Percentiles rank a stretch among this genome's conserved stretches.
Conservation (phyloP, 257 asterid genomes). For the Plantago ovata region DNA sequence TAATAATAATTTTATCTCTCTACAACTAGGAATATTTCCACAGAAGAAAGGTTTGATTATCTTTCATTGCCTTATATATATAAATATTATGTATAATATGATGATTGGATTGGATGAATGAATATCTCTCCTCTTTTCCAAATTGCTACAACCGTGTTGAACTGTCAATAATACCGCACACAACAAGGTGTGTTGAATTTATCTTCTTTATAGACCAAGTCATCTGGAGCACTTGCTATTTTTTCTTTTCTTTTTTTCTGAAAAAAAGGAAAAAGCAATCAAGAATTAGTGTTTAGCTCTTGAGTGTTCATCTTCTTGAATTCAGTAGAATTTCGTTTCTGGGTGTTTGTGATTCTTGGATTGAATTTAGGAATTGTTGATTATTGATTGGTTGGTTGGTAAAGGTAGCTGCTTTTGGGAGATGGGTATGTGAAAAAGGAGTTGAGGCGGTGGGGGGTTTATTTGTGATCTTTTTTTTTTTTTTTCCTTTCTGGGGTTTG, state of each 20-base stretch:
- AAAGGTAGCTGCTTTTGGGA: constrained; percentile 13
- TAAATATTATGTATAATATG: no score
- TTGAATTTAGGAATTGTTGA: constrained; percentile 23
- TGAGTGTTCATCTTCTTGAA: no score
- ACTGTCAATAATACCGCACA: constrained; percentile 51
- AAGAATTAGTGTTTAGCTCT: no score
- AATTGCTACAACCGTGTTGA: constrained; percentile 52
- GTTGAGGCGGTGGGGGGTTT: constrained; percentile 15
- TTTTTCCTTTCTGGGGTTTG: no score
- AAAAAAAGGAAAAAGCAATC: no score
- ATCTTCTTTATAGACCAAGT: constrained; percentile 31
- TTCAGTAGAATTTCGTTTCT: no score
- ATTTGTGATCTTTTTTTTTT: constrained; percentile 27
- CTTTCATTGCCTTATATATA: constrained; percentile 6
- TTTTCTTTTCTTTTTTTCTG: neutral
- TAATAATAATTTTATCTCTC: neutral
- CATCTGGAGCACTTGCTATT: no score
- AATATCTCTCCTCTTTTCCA: constrained; percentile 1
- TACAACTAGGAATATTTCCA: no score
- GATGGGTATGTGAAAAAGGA: constrained; percentile 16
- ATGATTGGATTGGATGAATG: constrained; percentile 3
- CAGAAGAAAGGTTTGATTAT: no score
- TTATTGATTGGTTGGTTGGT: neutral
- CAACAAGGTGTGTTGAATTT: constrained; percentile 8
- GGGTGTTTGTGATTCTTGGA: constrained; percentile 2